Conservation (phyloP, 1,139 yeast species). For the Suhomyces bribrorum region DNA sequence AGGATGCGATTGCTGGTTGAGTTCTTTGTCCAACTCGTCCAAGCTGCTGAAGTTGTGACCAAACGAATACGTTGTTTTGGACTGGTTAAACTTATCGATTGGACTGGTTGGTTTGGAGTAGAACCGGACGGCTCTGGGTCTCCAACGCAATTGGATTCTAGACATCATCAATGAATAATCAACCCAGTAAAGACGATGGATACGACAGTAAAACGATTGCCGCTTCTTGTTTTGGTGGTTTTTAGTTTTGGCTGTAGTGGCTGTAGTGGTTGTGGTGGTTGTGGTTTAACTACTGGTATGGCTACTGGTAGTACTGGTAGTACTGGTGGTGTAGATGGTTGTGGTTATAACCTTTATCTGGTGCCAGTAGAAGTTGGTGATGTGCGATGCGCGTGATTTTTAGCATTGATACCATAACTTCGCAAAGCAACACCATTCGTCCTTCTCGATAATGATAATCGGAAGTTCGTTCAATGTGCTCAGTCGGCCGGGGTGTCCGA, state of each 20-base stretch:
- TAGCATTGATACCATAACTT: neutral
- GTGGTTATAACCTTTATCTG: neutral
- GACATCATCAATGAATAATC: too few species aligned
- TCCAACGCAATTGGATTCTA: neutral
- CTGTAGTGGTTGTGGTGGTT: too few species aligned
- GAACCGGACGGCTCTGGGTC: neutral
- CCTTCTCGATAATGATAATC: too few species aligned
- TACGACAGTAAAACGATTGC: too few species aligned
- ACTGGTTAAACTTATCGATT: slow-evolving; percentile 44
- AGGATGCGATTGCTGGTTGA: slow-evolving; percentile 9
- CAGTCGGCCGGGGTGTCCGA: neutral
- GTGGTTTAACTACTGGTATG: too few species aligned
- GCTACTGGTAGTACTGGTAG: too few species aligned
- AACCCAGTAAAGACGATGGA: too few species aligned
- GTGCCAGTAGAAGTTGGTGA: neutral
- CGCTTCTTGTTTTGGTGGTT: too few species aligned
- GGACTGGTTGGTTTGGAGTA: slow-evolving; percentile 15
- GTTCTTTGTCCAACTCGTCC: slow-evolving; percentile 22
- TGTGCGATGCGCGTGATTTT: neutral
- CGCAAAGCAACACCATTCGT: too few species aligned
- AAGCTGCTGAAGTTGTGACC: slow-evolving; percentile 27
- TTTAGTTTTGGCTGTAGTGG: too few species aligned
- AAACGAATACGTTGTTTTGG: slow-evolving; percentile 37
- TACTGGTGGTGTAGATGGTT: neutral
- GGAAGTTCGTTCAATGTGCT: neutral